Conservation (phyloP, 1,284 basidiomycete species). For the Phaffia rhodozyma region DNA sequence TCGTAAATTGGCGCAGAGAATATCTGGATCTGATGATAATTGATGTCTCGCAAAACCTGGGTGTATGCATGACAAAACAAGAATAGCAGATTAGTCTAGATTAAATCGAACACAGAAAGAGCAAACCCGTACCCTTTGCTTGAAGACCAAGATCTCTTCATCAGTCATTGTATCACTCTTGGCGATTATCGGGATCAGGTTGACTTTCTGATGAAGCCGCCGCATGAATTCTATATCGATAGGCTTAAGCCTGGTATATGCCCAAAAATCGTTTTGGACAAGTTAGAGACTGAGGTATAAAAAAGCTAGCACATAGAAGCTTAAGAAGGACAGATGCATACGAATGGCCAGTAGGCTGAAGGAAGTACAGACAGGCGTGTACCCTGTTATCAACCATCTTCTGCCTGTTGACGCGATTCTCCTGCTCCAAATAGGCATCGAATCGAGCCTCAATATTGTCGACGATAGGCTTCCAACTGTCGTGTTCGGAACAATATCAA, state of each 20-base stretch:
- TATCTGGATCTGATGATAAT: slow-evolving; percentile 84
- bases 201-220: slow-evolving; percentile 86
- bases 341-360: slow-evolving; percentile 95
- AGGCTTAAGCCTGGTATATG: slow-evolving; percentile 61
- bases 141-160: slow-evolving; percentile 83
- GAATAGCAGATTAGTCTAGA: background rate
- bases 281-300: background rate
- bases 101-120: background rate
- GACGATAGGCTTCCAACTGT: slow-evolving; percentile 90
- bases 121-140: slow-evolving; percentile 52
- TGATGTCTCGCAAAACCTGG: slow-evolving; percentile 80
- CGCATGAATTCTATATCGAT: slow-evolving; percentile 98
- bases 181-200: slow-evolving; percentile 91
- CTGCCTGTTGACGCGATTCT: slow-evolving; percentile 79
- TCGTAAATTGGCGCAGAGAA: slow-evolving; percentile 93
- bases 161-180: slow-evolving; percentile 94
- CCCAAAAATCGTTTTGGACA: slow-evolving; percentile 17
- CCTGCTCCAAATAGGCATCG: slow-evolving; percentile 91
- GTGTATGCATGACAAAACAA: background rate
- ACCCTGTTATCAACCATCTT: slow-evolving; percentile 39
- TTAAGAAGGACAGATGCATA: slow-evolving; percentile 38
- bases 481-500: background rate
- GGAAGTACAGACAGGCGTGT: slow-evolving; percentile 80
- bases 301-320: background rate
- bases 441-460: slow-evolving; percentile 95